Base-by-base conservation (phyloP, 2,329 filamentous ascomycete species). In the Pseudocercospora pini-densiflorae region DNA sequence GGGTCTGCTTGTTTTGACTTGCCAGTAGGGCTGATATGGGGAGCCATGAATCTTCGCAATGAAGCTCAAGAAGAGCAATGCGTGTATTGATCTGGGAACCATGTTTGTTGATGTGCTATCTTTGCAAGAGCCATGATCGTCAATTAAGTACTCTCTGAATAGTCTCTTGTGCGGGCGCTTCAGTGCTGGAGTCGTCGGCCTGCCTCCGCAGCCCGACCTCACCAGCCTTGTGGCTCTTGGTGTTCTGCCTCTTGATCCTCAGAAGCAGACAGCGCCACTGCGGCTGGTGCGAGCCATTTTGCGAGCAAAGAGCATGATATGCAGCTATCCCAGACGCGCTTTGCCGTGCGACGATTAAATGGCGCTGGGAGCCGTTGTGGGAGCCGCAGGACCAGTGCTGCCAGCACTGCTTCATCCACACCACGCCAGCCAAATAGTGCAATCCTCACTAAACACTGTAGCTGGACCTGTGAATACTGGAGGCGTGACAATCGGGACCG, bases 1-100 rank as follows among this genome's bases (percentile, higher is more conserved):
- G 16, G 55, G 55, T 58, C 19, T 19, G 31, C 55, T 58, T n/a
- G 31, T 31, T 31, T 58, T 36, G 55, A 58, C 23, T 14, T 58
- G 55, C 29, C n/a, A 24, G n/a, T 40, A 43, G 6, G 55, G 55
- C 21, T 8, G 10, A 24, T 24, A 40, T 23, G 55, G 55, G 9
- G 19, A 36, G 55, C 29, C 55, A 27, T 58, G 23, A 23, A 24
- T 43, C 9, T 31, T 43, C 1, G 24, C 8, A 12, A 27, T 27
- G 9, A 58, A 19, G 31, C 55, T 21, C 24, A 58, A 9, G n/a
- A 58, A 10, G 33, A 55, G 29, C 16, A 24, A 16, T 40, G 55
- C 10, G 5, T 58, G 31, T 23, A 43, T 36, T 12, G 27, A 21
- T 58, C 31, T 19, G 23, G 31, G n/a, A 58, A n/a, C n/a, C 55